Evolutionary conservation across 2,329 filamentous ascomycete genomes (phyloP), one percentile per base, ranked within the genome.

Genomic region (Scolecobasidium constrictum): DNA sequence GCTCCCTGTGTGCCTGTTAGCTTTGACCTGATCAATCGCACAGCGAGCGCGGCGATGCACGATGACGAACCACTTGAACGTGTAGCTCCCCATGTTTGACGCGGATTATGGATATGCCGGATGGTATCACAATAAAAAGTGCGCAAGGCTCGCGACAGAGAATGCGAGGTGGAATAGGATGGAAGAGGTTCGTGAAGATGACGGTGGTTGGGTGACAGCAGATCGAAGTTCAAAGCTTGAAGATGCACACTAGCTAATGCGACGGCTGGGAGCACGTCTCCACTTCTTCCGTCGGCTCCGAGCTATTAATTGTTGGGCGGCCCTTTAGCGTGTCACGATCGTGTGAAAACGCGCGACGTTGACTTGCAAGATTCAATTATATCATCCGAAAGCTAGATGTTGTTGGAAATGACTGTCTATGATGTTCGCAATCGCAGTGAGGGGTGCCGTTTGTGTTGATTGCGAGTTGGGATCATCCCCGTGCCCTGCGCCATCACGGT

Each of bases 11-110:
- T 53, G 48, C 47, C 40, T 46, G 42, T 47, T 47, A 49, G 51
- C 21, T 50, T 48, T 38, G 40, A 16, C 18, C 20, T 35, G 41
- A 31, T 23, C 51, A 56, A 38, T 26, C 35, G 33, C 46, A 43
- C 54, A 50, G 46, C 45, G 46, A 45, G 44, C 42, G 45, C n/a
- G n/a, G n/a, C n/a, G n/a, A n/a, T n/a, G n/a, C n/a, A n/a, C n/a
- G n/a, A n/a, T n/a, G 45, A 43, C 77, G 65, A 65, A 83, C 79
- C 79, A 83, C 61, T 73, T 78, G 68, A 83, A 83, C 40, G 77
- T 77, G 58, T 77, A 82, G 65, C 68, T 80, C 55, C 75, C 78
- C 40, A 42, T 42, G 34, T 20, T 42, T 15, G 17, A 18, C 18
- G 16, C 28, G 13, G 19, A 26, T n/a, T 34, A 7, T 31, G 23